Evolutionary conservation across 2,329 filamentous ascomycete species (phyloP), one percentile per base, ranked within the genome.

Genomic region (Capronia epimyces): DNA sequence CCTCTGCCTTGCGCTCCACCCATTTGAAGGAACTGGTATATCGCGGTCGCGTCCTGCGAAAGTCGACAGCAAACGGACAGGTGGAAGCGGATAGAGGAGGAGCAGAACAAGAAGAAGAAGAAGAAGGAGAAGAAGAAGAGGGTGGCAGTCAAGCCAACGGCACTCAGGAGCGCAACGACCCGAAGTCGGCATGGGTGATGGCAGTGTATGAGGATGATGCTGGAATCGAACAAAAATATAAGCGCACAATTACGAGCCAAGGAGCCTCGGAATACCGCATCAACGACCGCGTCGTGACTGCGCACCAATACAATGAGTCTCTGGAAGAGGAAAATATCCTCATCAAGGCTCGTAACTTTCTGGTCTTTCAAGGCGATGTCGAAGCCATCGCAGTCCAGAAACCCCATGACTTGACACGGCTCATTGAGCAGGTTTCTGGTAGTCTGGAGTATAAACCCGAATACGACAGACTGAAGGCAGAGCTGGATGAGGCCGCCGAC

Each of bases 161-260:
- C 18, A 76, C 76, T 5, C 79, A 84, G 57, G 64, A 78, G 63
- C 72, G 69, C 60, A 81, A 82, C 58, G 91, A 98, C 63, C 93
- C 93, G 0, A 93, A 90, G 67, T 93, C 84, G 2, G 94, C 93
- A 2, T 98, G 91, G 91, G 94, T 98, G 12, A 97, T 96, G 89
- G 93, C 93, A 24, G 91, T 98, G 13, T 98, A 97, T 69, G 90
- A 96, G 67, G 93, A 98, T 65, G 93, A 98, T 66, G 89, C 89
- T 1, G 91, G 89, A 41, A 88, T 95, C 64, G 89, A 95, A 68
- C 90, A 96, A 66, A 83, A 84, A 60, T 98, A 93, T 93, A 95
- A 95, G 72, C 87, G 93, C 55, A 85, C 83, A 60, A 98, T 98
- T 67, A 97, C 90, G 3, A 88, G 79, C 61, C 79, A 83, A 56